Percentiles rank a stretch among this genome's conserved stretches.
phyloP scores from a whole-genome alignment of 441 rosid genomes.

The Gossypium schwendimanii region DNA sequence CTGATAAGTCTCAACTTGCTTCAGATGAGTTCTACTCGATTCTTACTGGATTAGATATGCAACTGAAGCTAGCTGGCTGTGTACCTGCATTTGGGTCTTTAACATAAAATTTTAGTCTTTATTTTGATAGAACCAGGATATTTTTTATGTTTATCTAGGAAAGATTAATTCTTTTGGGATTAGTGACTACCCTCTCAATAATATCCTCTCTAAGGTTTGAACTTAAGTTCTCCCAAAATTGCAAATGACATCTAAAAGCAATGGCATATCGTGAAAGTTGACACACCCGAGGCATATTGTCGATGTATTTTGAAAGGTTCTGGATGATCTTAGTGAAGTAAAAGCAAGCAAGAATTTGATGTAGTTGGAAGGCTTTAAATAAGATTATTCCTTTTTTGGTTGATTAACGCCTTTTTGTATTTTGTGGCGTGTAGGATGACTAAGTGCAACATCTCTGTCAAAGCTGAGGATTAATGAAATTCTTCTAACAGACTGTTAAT shows the following conservation, averaged over 20 bases:
- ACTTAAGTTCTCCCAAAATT: no score
- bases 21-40: conserved; percentile 29
- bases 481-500: conserved; percentile 60
- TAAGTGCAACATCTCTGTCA: conserved; percentile 64
- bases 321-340: background rate
- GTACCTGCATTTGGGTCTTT: conserved; percentile 15
- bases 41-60: conserved; percentile 35
- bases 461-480: conserved; percentile 67
- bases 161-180: no score
- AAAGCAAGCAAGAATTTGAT: background rate
- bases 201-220: no score
- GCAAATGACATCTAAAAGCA: no score
- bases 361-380: background rate
- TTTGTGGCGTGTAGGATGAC: conserved; percentile 43
- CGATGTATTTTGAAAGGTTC: background rate
- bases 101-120: background rate
- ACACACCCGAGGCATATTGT: background rate
- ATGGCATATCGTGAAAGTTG: background rate
- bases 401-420: background rate
- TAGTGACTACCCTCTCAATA: no score
- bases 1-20: conserved; percentile 37
- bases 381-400: background rate
- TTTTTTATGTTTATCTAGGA: no score
- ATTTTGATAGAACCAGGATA: background rate
- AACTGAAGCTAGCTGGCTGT: conserved; percentile 29